Conservation (phyloP, 2,329 filamentous ascomycete genomes). For the Xylaria arbuscula region DNA sequence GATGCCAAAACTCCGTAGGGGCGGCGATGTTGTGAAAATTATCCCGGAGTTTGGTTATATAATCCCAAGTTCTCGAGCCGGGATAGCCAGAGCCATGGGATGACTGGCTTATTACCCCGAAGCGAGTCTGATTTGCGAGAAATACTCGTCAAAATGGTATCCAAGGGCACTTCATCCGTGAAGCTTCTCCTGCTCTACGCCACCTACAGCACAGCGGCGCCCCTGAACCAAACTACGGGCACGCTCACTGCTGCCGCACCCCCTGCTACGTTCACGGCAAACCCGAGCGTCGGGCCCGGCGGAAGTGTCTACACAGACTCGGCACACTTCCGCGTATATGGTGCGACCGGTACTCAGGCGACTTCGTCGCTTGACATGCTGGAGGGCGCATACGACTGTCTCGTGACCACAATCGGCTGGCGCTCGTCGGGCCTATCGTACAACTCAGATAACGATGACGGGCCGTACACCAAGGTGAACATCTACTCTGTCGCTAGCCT, state of each 20-base stretch:
- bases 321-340: slow-evolving; percentile 56
- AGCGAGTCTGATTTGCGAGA: neutral
- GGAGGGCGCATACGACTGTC: slow-evolving; percentile 59
- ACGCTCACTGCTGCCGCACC: slow-evolving; percentile 36
- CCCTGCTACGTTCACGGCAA: slow-evolving; percentile 47
- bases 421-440: slow-evolving; percentile 55
- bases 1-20: neutral
- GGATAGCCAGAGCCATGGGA: neutral
- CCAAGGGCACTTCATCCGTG: slow-evolving; percentile 19
- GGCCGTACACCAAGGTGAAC: slow-evolving; percentile 60
- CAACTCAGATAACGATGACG: slow-evolving; percentile 50
- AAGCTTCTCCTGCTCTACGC: slow-evolving; percentile 10
- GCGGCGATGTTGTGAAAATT: slow-evolving; percentile 7
- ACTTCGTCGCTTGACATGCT: slow-evolving; percentile 54
- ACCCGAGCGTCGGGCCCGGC: slow-evolving; percentile 47
- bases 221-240: slow-evolving; percentile 11
- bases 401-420: slow-evolving; percentile 53
- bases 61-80: neutral
- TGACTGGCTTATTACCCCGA: neutral
- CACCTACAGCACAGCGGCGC: slow-evolving; percentile 7
- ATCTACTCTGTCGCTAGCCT: slow-evolving; percentile 56
- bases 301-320: slow-evolving; percentile 51
- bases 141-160: slow-evolving; percentile 11
- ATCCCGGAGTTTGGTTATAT: slow-evolving; percentile 26
- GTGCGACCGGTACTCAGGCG: slow-evolving; percentile 47